These are phyloP conservation scores for Globisporangium recalcitrans DNA, from an alignment of 352 stramenopile genomes.

Conservation along the genomic window DNA sequence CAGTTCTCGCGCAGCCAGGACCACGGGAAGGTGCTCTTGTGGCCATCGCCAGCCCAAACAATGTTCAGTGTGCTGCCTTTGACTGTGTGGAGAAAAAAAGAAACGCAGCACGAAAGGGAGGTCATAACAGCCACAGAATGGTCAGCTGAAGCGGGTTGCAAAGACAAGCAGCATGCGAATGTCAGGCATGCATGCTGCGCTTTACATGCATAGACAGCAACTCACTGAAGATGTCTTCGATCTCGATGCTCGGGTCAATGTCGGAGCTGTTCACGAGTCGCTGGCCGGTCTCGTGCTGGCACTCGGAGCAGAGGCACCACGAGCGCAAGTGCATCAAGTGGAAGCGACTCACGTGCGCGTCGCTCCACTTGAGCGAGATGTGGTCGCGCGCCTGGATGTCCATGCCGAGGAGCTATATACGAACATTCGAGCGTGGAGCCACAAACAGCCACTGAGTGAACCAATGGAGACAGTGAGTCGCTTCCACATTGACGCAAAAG, in stretches of 20 bases:
- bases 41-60: constrained; percentile 53
- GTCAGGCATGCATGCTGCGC: not conserved
- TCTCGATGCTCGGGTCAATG: constrained; percentile 46
- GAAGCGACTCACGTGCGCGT: constrained; percentile 63
- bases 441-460: not conserved
- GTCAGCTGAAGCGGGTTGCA: not conserved
- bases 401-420: constrained; percentile 48
- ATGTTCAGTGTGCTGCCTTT: constrained; percentile 67
- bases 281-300: constrained; percentile 72
- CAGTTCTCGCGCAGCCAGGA: constrained; percentile 76
- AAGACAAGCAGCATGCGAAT: not conserved
- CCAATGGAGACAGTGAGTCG: not conserved
- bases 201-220: not conserved
- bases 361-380: constrained; percentile 74
- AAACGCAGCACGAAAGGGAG: not conserved
- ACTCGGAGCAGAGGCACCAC: constrained; percentile 69
- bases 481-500: not conserved
- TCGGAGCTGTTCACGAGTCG: constrained; percentile 76
- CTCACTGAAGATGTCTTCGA: constrained; percentile 72
- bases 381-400: constrained; percentile 69
- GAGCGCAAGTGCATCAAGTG: constrained; percentile 71
- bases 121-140: not conserved
- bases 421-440: not conserved
- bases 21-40: constrained; percentile 66
- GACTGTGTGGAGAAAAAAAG: constrained; percentile 25